Evolutionary conservation across 768 basidiomycete species (phyloP).

Genomic region (Punctularia strigosozonata): DNA sequence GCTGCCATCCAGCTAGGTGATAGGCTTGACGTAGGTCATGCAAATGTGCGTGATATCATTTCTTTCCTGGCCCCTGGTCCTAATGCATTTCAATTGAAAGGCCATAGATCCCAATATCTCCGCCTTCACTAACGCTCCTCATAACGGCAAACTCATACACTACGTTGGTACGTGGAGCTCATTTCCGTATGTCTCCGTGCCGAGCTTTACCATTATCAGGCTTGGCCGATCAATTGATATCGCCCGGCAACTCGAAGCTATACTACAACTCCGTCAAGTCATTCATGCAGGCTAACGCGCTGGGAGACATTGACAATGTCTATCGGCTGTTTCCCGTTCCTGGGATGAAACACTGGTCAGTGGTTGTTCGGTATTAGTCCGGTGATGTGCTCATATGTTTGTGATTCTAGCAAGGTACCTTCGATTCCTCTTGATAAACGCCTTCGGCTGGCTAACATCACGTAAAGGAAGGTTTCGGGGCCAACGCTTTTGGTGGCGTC

Average conservation of each 20-base stretch:
- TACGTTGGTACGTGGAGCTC: too few species aligned
- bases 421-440: too few species aligned
- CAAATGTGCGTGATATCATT: neutral
- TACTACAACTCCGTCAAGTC: slow-evolving; percentile 15
- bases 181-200: too few species aligned
- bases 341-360: slow-evolving; percentile 21
- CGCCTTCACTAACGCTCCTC: slow-evolving; percentile 10
- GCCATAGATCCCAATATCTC: slow-evolving; percentile 14
- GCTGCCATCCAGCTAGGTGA: neutral
- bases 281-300: slow-evolving; percentile 10
- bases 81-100: slow-evolving; percentile 2
- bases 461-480: slow-evolving; percentile 13
- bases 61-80: neutral
- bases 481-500: slow-evolving; percentile 16
- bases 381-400: neutral
- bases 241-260: slow-evolving; percentile 15
- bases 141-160: slow-evolving; percentile 14
- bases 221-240: slow-evolving; percentile 19
- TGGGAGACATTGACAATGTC: slow-evolving; percentile 16
- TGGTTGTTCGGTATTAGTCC: neutral
- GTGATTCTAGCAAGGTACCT: too few species aligned
- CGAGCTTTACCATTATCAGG: too few species aligned
- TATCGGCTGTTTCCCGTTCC: slow-evolving; percentile 22
- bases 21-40: neutral
- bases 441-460: too few species aligned